Evolutionary conservation across 306 rosid genomes (phyloP).

Genomic region (Canavalia ensiformis): DNA sequence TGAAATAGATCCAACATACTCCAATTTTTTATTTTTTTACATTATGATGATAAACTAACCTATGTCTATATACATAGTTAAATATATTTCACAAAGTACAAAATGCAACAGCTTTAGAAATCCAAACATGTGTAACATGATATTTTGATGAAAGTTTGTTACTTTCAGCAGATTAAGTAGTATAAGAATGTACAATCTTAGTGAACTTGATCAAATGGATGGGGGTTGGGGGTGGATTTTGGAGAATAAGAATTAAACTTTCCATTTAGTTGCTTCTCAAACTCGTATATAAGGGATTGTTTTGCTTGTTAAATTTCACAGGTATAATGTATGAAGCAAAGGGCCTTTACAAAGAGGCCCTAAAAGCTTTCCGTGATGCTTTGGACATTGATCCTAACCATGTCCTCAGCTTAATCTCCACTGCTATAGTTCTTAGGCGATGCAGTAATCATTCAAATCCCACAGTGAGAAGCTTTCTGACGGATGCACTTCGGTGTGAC

Average conservation of each 20-base stretch:
- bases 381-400: slow-evolving; percentile 74
- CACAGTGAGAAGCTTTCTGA: slow-evolving; percentile 67
- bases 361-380: slow-evolving; percentile 66
- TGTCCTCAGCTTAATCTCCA: slow-evolving; percentile 76
- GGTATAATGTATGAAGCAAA: slow-evolving; percentile 72
- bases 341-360: slow-evolving; percentile 77
- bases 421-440: slow-evolving; percentile 63
- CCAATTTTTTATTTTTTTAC: slow-evolving; percentile 1
- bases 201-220: background rate
- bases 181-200: background rate
- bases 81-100: slow-evolving; percentile 2
- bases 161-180: background rate
- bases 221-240: background rate
- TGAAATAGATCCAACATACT: background rate
- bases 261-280: slow-evolving; percentile 12
- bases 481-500: slow-evolving; percentile 74
- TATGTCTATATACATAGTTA: background rate
- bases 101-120: background rate
- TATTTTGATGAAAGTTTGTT: slow-evolving; percentile 8
- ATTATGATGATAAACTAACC: slow-evolving; percentile 9
- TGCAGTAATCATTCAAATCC: slow-evolving; percentile 54
- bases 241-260: slow-evolving; percentile 1
- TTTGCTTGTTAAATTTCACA: slow-evolving; percentile 46
- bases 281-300: slow-evolving; percentile 21
- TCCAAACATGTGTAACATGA: slow-evolving; percentile 17